A percentile compares a stretch with the other conserved stretches of the same genome.
Conservation (phyloP, 140 eudicot species). For the Senecio squalidus region DNA sequence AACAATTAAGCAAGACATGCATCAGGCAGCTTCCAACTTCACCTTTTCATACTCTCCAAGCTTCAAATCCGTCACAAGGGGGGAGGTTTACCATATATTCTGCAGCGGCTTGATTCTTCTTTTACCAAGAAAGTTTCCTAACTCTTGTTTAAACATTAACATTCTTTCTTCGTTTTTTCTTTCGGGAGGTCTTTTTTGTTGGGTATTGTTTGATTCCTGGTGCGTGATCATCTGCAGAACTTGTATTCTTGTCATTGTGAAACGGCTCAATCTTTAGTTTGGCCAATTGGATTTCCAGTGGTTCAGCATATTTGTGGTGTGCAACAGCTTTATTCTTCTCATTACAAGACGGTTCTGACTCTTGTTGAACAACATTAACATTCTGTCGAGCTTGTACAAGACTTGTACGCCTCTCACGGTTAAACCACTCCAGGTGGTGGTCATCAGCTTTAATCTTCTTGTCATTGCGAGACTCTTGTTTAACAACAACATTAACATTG, state of each 20-base stretch:
- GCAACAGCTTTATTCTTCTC: neutral
- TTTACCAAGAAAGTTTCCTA: neutral
- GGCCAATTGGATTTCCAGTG: no score
- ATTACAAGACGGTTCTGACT: neutral
- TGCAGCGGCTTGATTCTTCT: neutral
- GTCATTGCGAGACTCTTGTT: no score
- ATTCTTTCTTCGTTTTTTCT: neutral
- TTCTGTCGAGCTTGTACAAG: no score
- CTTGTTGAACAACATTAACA: neutral
- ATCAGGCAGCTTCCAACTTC: neutral
- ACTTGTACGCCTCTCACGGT: neutral
- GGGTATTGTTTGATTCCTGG: neutral
- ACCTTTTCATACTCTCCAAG: neutral
- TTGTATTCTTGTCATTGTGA: no score
- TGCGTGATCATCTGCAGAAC: neutral
- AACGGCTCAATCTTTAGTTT: no score
- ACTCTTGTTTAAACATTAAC: neutral
- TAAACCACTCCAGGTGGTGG: no score
- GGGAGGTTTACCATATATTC: no score
- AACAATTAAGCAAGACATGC: neutral
- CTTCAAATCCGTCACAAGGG: neutral
- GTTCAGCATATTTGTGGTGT: no score
- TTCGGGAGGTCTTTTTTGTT: neutral
- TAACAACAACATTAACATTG: no score
- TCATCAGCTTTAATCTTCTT: no score